Base-by-base conservation (phyloP, 169 alveolate genomes). In the Babesia gibsoni region DNA sequence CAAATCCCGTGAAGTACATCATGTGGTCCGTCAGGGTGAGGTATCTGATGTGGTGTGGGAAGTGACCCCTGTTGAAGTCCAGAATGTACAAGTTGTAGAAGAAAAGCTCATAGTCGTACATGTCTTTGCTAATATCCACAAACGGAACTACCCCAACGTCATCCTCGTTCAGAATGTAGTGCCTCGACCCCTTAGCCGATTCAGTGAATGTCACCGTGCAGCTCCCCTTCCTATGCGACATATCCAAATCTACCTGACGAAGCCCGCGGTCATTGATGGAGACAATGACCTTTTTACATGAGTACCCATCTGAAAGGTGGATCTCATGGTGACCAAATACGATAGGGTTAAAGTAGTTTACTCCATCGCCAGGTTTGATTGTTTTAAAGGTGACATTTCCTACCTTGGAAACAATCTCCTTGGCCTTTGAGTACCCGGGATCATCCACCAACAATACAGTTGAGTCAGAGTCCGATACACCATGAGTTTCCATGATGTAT, bases 241-340 rank as follows among this genome's bases (percentile, higher is more conserved):
- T 1, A 23, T 43, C 72, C 14, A 22, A 18, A 25, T 20, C 23
- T 10, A 61, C 30, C 18, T 61, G 61, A 9, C 72, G 72, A 42
- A 61, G 20, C 7, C 72, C 72, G 41, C 46, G 50, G 7, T 9
- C 36, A 7, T 23, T 32, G 23, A 45, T 48, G 10, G 72, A 43
- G 10, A 61, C 18, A 23, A 32, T 61, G 2, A 61, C 72, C 46
- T 43, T 23, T 45, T 4, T n/a, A 18, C 72, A 61, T 49, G 30
- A 6, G 30, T 25, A 9, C n/a, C 20, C 52, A 10, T 39, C 36
- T 6, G 52, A 6, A 29, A 77, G 48, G 59, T 59, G 46, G 20
- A 77, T 67, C 61, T 77, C 85, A 29, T 77, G 85, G 23, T 49
- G 57, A 3, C 85, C 85, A 43, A 77, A 77, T 4, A 77, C 69